Evolutionary conservation across 164 flowering plant genomes (phyloP).

Genomic region (Cinnamomum chago): DNA sequence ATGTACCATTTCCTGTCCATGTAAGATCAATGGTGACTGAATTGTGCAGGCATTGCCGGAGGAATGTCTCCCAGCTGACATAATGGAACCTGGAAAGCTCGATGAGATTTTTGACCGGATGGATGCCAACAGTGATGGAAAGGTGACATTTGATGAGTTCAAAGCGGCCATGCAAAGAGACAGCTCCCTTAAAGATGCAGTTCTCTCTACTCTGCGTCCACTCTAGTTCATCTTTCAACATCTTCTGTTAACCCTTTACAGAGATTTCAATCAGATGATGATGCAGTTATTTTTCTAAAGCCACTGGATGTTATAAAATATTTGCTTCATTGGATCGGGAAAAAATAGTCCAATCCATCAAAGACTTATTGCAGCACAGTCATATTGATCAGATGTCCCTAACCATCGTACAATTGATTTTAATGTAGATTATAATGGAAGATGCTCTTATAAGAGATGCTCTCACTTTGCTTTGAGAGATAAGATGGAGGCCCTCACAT

Average conservation of each 20-base stretch:
- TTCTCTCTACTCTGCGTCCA: slow-evolving; percentile 67
- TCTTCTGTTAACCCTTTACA: not conserved
- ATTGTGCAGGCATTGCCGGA: slow-evolving; percentile 72
- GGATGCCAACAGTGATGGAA: slow-evolving; percentile 76
- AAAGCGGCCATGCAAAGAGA: slow-evolving; percentile 84
- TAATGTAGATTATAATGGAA: no score
- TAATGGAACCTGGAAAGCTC: slow-evolving; percentile 69
- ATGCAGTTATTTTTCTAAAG: not conserved
- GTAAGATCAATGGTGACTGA: not conserved
- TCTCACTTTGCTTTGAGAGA: no score
- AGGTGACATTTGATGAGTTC: slow-evolving; percentile 70
- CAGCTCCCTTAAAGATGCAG: slow-evolving; percentile 66
- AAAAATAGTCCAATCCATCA: no score
- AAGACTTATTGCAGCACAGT: no score
- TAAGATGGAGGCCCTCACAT: no score
- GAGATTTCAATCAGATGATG: not conserved
- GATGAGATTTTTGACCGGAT: slow-evolving; percentile 70
- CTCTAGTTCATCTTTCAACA: slow-evolving; percentile 8
- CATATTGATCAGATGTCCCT: no score
- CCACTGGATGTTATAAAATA: not conserved
- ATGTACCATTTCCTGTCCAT: not conserved
- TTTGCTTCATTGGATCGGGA: not conserved
- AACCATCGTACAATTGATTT: no score
- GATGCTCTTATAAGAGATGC: no score
- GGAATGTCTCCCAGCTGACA: slow-evolving; percentile 61